Evolutionary conservation across 805 yeast species (phyloP).

Genomic region (Ogataea ramenticola): DNA sequence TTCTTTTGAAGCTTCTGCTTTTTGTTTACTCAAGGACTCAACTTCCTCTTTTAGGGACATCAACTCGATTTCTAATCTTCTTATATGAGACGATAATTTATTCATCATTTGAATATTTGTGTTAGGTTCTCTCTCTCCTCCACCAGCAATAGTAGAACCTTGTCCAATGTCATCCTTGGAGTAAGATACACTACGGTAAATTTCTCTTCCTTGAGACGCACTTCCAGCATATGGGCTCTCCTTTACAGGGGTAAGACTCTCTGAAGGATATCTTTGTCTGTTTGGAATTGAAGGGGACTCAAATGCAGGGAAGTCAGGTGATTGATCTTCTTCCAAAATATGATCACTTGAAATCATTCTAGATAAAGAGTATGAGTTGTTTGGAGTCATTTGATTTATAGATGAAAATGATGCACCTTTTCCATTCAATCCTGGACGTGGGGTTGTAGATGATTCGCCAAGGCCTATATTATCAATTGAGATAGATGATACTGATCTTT

Average conservation of each 20-base stretch:
- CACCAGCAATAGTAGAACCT: conserved; percentile 15
- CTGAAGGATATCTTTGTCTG: background rate
- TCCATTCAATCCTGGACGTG: conserved; percentile 14
- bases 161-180: conserved; percentile 13
- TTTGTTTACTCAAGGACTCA: conserved; percentile 43
- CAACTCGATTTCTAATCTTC: conserved; percentile 76
- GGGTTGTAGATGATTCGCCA: conserved; percentile 45
- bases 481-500: conserved; percentile 18
- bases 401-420: conserved; percentile 7
- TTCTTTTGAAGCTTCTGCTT: conserved; percentile 62
- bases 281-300: background rate
- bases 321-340: background rate
- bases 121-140: conserved; percentile 8
- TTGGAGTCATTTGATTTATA: conserved; percentile 6
- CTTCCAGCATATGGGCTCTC: background rate
- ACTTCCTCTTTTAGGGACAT: conserved; percentile 58
- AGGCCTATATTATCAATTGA: conserved; percentile 28
- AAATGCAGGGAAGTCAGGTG: background rate
- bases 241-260: background rate
- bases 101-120: conserved; percentile 55
- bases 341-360: conserved; percentile 1
- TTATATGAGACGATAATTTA: conserved; percentile 67
- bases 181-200: background rate
- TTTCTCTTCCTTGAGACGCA: background rate
- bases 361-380: background rate